Percentiles rank a stretch among this genome's conserved stretches.
These are phyloP conservation scores for Panaeolus cyanescens DNA, from an alignment of 768 basidiomycete species.

Conservation along the genomic window DNA sequence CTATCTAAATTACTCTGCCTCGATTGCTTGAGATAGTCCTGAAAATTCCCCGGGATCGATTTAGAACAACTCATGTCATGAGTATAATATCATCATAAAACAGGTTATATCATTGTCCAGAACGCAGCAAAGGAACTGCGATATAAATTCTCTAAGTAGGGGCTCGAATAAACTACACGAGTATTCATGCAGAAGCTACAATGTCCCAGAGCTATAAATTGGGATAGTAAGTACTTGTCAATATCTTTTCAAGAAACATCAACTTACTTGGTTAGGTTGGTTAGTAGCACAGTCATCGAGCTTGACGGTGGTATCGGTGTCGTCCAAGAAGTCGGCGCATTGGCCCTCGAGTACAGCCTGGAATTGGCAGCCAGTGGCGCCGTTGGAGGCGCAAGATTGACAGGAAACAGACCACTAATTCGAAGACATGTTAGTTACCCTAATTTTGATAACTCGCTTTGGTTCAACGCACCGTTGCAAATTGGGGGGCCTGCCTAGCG, in stretches of 20 bases:
- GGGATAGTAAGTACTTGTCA: too few relatives aligned
- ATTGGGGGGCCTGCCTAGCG: not conserved
- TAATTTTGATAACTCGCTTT: not conserved
- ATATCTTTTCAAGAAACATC: too few relatives aligned
- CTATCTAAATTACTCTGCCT: too few relatives aligned
- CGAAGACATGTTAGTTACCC: too few relatives aligned
- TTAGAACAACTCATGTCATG: too few relatives aligned
- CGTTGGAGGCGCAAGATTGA: not conserved
- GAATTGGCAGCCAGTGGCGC: not conserved
- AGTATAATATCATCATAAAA: too few relatives aligned
- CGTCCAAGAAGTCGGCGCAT: not conserved
- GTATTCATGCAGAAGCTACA: not conserved
- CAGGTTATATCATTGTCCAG: too few relatives aligned
- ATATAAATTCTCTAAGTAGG: too few relatives aligned
- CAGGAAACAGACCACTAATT: not conserved
- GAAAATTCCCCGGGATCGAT: too few relatives aligned
- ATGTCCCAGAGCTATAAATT: constrained; percentile 1
- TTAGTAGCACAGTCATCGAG: not conserved
- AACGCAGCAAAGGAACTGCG: too few relatives aligned
- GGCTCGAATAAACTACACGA: too few relatives aligned
- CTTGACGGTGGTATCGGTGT: not conserved
- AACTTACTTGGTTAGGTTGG: not conserved
- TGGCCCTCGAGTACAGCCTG: not conserved
- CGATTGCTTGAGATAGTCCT: too few relatives aligned
- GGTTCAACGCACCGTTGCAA: not conserved